Percentiles rank a stretch among this genome's conserved stretches.
Conservation (phyloP, 2,329 filamentous ascomycete species). For the Claviceps fusiformis region DNA sequence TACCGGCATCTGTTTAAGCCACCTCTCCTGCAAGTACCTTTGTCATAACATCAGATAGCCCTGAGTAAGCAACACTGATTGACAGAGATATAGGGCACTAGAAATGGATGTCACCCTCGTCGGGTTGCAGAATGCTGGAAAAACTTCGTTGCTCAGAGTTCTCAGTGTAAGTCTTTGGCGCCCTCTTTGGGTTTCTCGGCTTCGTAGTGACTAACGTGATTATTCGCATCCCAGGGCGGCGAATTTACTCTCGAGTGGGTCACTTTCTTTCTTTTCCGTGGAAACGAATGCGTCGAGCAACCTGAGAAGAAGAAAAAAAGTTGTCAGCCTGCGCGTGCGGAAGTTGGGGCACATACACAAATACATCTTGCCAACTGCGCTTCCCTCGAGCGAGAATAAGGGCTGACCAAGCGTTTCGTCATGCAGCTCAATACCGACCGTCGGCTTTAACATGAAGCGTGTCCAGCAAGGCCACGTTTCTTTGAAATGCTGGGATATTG, state of each 20-base stretch:
- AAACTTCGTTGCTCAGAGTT: constrained; percentile 87
- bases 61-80: constrained; percentile 9
- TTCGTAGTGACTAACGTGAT: neutral
- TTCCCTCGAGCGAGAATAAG: neutral
- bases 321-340: neutral
- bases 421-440: constrained; percentile 86
- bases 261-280: neutral
- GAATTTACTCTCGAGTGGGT: constrained; percentile 98
- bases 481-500: constrained; percentile 97
- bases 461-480: constrained; percentile 97
- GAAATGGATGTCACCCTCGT: constrained; percentile 99
- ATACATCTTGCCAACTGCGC: neutral
- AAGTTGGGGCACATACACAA: neutral
- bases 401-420: constrained; percentile 1
- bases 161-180: constrained; percentile 60
- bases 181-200: neutral
- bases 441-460: constrained; percentile 98
- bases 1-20: neutral
- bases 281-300: neutral
- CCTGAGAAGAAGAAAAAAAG: neutral
- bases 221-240: constrained; percentile 52
- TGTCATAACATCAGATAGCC: neutral
- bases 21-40: neutral
- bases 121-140: constrained; percentile 93
- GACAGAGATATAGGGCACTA: constrained; percentile 55